Conservation (phyloP, 805 yeast species). For the Saccharomyces jurei region DNA sequence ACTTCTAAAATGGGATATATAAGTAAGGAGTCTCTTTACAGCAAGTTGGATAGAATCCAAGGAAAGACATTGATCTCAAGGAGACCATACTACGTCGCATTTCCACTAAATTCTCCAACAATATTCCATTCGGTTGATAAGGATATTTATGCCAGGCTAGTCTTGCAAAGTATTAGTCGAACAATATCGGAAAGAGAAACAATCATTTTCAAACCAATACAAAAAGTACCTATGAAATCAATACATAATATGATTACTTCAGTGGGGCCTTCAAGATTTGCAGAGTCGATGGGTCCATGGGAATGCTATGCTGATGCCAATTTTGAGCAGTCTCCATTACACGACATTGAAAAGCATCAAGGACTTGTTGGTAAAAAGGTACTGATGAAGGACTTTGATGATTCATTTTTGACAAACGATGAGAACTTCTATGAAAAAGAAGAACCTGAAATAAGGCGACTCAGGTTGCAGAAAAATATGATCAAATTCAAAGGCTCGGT, state of each 20-base stretch:
- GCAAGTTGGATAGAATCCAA: background rate
- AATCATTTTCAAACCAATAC: slow-evolving; percentile 32
- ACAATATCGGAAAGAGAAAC: slow-evolving; percentile 39
- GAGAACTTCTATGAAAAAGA: slow-evolving; percentile 1
- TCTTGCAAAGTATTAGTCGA: slow-evolving; percentile 53
- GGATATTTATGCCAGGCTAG: slow-evolving; percentile 42
- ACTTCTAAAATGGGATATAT: slow-evolving; percentile 6
- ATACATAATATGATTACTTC: slow-evolving; percentile 49
- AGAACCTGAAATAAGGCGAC: slow-evolving; percentile 24
- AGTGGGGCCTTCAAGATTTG: slow-evolving; percentile 54
- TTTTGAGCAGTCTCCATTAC: slow-evolving; percentile 59
- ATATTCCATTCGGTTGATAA: slow-evolving; percentile 47
- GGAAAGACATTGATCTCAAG: slow-evolving; percentile 43
- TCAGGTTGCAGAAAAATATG: slow-evolving; percentile 38
- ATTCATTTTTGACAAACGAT: background rate
- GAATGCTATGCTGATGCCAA: slow-evolving; percentile 59
- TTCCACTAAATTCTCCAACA: slow-evolving; percentile 61
- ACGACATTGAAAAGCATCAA: slow-evolving; percentile 36
- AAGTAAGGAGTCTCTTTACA: slow-evolving; percentile 10
- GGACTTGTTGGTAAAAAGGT: slow-evolving; percentile 24
- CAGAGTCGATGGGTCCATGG: slow-evolving; percentile 65
- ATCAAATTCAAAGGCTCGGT: slow-evolving; percentile 54
- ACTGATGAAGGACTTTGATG: background rate
- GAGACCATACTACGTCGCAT: slow-evolving; percentile 55
- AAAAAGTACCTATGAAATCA: slow-evolving; percentile 36